phyloP scores from a whole-genome alignment of 441 rosid species.

The Erodium chrysanthum region DNA sequence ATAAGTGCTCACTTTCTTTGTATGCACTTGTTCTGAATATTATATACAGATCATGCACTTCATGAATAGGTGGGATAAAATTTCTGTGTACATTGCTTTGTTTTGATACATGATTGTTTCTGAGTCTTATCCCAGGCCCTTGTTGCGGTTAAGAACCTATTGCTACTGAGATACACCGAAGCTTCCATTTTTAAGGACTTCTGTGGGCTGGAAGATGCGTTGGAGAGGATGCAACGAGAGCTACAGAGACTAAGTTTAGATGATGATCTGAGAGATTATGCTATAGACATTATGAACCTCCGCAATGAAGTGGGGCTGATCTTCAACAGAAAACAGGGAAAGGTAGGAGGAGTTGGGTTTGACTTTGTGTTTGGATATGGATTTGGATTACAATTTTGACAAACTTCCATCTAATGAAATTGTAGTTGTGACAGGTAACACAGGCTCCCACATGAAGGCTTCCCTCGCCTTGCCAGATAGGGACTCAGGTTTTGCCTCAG shows the following conservation, averaged over 20 bases:
- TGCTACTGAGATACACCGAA: slow-evolving; percentile 48
- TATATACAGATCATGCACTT: no score
- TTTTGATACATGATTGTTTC: slow-evolving; percentile 6
- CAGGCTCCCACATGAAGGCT: no score
- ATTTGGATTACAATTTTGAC: no score
- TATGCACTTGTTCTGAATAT: not conserved
- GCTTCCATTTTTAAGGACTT: slow-evolving; percentile 53
- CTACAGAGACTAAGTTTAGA: slow-evolving; percentile 45
- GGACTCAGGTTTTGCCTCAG: no score
- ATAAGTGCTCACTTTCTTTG: no score
- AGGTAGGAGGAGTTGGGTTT: slow-evolving; percentile 17
- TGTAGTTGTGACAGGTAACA: no score
- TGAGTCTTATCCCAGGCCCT: slow-evolving; percentile 45
- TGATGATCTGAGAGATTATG: slow-evolving; percentile 54
- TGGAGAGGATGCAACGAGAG: slow-evolving; percentile 53
- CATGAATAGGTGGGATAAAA: no score
- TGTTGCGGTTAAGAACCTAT: slow-evolving; percentile 53
- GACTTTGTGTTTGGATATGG: no score
- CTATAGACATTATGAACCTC: slow-evolving; percentile 51
- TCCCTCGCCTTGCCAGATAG: no score
- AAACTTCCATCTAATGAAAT: no score
- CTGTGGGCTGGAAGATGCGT: slow-evolving; percentile 51
- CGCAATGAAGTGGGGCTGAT: slow-evolving; percentile 55
- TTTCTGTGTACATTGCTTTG: not conserved
- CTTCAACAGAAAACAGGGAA: slow-evolving; percentile 45